These are phyloP conservation scores for Glarea lozoyensis DNA, from an alignment of 495 filamentous ascomycete species.

Conservation along the genomic window DNA sequence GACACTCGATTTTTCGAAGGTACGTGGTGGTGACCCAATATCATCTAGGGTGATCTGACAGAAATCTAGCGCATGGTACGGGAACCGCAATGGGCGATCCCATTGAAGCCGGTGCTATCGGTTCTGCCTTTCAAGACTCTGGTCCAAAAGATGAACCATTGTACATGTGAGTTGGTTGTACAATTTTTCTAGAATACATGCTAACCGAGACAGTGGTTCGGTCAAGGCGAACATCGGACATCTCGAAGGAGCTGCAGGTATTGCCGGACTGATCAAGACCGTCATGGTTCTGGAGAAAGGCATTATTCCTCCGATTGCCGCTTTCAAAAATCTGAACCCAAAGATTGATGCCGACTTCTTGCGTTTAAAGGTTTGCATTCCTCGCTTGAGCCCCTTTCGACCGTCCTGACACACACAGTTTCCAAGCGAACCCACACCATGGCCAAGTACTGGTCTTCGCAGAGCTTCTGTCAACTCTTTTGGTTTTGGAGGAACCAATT, in stretches of 20 bases:
- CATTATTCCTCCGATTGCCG: conserved; percentile 38
- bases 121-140: not conserved
- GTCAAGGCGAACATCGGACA: conserved; percentile 55
- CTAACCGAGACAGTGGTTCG: conserved; percentile 34
- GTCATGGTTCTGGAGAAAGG: conserved; percentile 47
- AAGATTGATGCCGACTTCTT: conserved; percentile 3
- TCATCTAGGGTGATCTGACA: too few relatives aligned
- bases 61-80: conserved; percentile 38
- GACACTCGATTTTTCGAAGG: conserved; percentile 39
- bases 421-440: conserved; percentile 18
- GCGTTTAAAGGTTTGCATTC: conserved; percentile 19
- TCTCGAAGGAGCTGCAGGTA: conserved; percentile 45
- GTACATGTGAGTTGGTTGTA: conserved; percentile 16
- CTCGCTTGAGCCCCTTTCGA: too few relatives aligned
- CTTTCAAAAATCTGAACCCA: conserved; percentile 42
- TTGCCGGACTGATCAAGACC: conserved; percentile 49
- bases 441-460: conserved; percentile 25
- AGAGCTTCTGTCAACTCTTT: conserved; percentile 46
- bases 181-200: too few relatives aligned
- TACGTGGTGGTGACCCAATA: too few relatives aligned
- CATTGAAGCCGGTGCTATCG: conserved; percentile 34
- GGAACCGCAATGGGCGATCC: conserved; percentile 48
- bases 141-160: conserved; percentile 20
- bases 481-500: conserved; percentile 50
- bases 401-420: conserved; percentile 4